phyloP scores from a whole-genome alignment of 176 grass and related monocot genomes.

The Oryza meyeriana region DNA sequence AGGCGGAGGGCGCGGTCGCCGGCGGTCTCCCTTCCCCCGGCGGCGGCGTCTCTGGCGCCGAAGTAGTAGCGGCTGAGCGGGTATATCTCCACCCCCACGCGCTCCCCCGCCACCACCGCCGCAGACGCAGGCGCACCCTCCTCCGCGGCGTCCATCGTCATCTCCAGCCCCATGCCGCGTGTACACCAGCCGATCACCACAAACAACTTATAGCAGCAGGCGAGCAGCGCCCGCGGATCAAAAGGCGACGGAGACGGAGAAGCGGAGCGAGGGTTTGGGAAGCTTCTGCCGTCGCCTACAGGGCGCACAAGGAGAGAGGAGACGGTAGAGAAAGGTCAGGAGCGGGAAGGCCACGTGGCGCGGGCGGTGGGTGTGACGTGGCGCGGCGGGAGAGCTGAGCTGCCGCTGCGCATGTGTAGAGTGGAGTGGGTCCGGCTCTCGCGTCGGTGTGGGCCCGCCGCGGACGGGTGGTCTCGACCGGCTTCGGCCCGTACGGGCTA shows the following conservation, averaged over 20 bases:
- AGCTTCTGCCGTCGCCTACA: conserved; percentile 4
- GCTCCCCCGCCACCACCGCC: background rate
- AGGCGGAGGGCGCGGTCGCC: conserved; percentile 41
- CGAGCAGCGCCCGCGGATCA: background rate
- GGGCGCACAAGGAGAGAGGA: background rate
- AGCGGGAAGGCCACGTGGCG: background rate
- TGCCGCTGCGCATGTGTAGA: too few species aligned
- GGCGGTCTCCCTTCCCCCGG: background rate
- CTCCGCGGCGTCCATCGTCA: background rate
- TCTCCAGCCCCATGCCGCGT: conserved; percentile 38
- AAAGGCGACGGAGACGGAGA: background rate
- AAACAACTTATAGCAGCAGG: background rate
- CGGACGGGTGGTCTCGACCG: too few species aligned
- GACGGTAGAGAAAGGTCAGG: background rate
- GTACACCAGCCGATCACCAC: background rate
- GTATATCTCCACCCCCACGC: conserved; percentile 33
- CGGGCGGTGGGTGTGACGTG: background rate
- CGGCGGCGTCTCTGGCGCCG: conserved; percentile 38
- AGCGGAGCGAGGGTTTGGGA: conserved; percentile 5
- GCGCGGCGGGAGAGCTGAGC: background rate
- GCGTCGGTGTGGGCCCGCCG: too few species aligned
- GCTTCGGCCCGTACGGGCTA: too few species aligned
- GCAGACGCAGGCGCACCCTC: background rate
- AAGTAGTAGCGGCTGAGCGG: conserved; percentile 61
- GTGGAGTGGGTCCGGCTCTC: too few species aligned